A percentile compares a stretch with the other conserved stretches of the same genome.
Evolutionary conservation across 106 monocot species (phyloP).

Genomic region (Acanthochlamys bracteata): DNA sequence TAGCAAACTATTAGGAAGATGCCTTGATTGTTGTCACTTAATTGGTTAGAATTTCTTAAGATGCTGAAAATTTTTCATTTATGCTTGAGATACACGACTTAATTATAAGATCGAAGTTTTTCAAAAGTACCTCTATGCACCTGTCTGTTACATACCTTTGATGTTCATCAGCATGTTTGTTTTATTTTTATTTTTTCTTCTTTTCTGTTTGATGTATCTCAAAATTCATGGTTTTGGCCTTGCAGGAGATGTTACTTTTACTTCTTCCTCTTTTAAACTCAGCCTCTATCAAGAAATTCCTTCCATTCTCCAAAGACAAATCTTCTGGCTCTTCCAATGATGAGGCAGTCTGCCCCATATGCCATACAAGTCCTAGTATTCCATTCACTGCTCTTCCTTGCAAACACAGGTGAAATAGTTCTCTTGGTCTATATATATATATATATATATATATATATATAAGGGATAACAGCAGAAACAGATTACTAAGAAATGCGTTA

Average conservation of each 20-base stretch:
- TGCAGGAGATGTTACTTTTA: conserved; percentile 95
- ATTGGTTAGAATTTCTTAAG: no score
- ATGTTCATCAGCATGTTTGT: not conserved
- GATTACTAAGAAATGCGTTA: no score
- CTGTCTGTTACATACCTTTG: not conserved
- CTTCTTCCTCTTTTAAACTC: conserved; percentile 97
- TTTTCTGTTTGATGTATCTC: not conserved
- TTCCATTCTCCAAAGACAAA: conserved; percentile 83
- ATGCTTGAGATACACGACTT: no score
- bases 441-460: no score
- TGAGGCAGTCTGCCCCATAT: conserved; percentile 71
- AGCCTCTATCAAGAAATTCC: conserved; percentile 64
- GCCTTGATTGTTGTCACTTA: no score
- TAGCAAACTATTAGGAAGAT: no score
- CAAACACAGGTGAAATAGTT: conserved; percentile 64
- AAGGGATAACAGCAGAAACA: no score
- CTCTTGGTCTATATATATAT: not conserved
- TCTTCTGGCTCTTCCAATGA: conserved; percentile 46
- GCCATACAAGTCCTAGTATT: conserved; percentile 66
- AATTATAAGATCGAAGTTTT: no score
- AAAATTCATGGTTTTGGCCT: not conserved
- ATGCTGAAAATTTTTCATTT: no score
- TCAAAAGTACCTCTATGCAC: no score
- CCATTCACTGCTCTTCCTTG: conserved; percentile 92
- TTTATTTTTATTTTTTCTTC: not conserved